Base-by-base conservation (phyloP, 2,329 filamentous ascomycete species). In the Xylaria polymorpha region DNA sequence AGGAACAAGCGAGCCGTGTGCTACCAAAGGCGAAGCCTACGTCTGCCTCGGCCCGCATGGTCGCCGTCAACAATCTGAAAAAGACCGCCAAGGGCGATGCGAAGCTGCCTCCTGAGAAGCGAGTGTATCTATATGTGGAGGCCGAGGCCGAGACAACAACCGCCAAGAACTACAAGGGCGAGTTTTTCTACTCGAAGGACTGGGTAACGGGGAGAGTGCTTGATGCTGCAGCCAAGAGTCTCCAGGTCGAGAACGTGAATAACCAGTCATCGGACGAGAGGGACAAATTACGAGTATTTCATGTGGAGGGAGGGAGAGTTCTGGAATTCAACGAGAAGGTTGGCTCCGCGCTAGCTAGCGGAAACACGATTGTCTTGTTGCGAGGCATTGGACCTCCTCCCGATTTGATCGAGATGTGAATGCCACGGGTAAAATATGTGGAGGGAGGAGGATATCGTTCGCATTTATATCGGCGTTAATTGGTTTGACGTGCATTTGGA, bases 71-170 rank as follows among this genome's bases (percentile, higher is more conserved):
- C 71, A 88, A 87, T 10, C 84, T 99, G 50, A 98, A 97, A 83
- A 92, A 91, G 78, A 90, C 87, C 0, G 95, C 96, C 2, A 98
- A 97, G 82, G 97, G 97, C 0, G 95, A 98, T 72, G 89, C 90
- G 10, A 95, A 94, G 75, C 81, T 98, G 0, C 85, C 94, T 0
- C 80, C 85, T 0, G 94, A 97, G 72, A 97, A 97, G 83, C 85
- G 96, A n/a, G 82, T 99, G 1, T 98, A 98, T 78, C 78, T 99
- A 0, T 91, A 92, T 77, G 93, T 98, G 20, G 95, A 98, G 79
- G 96, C 95, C 0, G 94, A 94, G 76, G 92, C 93, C 10, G 92
- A 93, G 75, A 97, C 94, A 0, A 91, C 94, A 1, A 92, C 90
- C 61, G 89, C 92, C 7, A 97, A 97, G 80, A 90, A 92, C 51